Evolutionary conservation across 1,284 basidiomycete genomes (phyloP).

Genomic region (Cutaneotrichosporon cavernicola): DNA sequence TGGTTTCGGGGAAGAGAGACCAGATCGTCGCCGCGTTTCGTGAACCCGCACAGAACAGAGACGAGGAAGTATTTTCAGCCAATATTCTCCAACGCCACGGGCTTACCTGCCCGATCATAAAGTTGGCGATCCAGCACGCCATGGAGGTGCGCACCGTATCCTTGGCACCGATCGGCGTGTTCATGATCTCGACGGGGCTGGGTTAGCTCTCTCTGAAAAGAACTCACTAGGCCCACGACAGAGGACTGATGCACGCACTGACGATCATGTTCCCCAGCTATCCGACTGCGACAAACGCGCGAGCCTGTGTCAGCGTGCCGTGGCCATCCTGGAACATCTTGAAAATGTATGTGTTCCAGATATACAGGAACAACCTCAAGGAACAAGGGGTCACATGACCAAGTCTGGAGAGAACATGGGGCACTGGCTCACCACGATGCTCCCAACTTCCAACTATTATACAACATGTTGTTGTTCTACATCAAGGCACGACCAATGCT

Average conservation of each 20-base stretch:
- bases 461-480: slow-evolving; percentile 1
- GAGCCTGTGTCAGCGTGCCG: slow-evolving; percentile 6
- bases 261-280: slow-evolving; percentile 31
- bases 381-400: no score
- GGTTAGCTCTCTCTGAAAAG: not conserved
- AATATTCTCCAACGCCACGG: slow-evolving; percentile 49
- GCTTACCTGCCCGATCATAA: slow-evolving; percentile 50
- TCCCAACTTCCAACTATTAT: not conserved
- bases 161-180: slow-evolving; percentile 63
- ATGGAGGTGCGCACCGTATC: slow-evolving; percentile 62
- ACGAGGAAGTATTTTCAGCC: slow-evolving; percentile 58
- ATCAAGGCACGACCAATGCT: not conserved
- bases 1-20: slow-evolving; percentile 53
- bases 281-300: slow-evolving; percentile 15
- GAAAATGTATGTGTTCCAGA: slow-evolving; percentile 12
- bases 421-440: no score
- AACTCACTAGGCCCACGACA: slow-evolving; percentile 24
- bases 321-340: slow-evolving; percentile 6
- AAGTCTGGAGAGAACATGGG: no score
- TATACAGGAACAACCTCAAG: slow-evolving; percentile 14
- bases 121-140: slow-evolving; percentile 57
- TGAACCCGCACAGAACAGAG: slow-evolving; percentile 63
- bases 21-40: slow-evolving; percentile 63
- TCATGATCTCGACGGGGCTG: slow-evolving; percentile 56
- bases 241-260: slow-evolving; percentile 19